Evolutionary conservation across 495 filamentous ascomycete species (phyloP).

Genomic region (Talaromyces adpressus): DNA sequence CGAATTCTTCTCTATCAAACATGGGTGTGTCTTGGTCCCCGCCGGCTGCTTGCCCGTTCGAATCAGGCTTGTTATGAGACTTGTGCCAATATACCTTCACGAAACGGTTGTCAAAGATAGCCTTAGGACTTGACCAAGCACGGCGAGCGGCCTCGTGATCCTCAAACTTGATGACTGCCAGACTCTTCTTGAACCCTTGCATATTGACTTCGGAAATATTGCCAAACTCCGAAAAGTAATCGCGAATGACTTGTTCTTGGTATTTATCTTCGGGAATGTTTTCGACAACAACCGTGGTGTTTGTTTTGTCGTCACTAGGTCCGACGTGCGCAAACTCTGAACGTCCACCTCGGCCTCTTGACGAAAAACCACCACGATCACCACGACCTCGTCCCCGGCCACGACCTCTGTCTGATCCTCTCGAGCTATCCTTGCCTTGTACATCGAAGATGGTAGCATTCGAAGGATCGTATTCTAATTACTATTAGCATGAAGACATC

Average conservation of each 20-base stretch:
- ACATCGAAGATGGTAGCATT: constrained; percentile 46
- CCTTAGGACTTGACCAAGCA: constrained; percentile 86
- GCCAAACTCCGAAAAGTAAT: constrained; percentile 83
- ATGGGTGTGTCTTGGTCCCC: constrained; percentile 22
- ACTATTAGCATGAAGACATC: constrained; percentile 15
- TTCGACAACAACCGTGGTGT: constrained; percentile 82
- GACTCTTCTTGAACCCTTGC: constrained; percentile 59
- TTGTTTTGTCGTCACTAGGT: constrained; percentile 64
- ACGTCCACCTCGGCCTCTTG: constrained; percentile 45
- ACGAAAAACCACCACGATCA: constrained; percentile 34
- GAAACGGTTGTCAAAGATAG: constrained; percentile 94
- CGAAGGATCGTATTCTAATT: constrained; percentile 77
- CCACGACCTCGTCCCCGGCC: constrained; percentile 42
- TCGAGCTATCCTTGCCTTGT: constrained; percentile 16
- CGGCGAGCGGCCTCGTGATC: constrained; percentile 65
- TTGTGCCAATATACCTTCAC: constrained; percentile 97
- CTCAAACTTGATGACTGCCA: constrained; percentile 78
- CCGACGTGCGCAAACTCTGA: constrained; percentile 70
- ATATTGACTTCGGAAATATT: constrained; percentile 65
- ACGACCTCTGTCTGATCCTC: constrained; percentile 33
- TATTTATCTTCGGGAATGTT: constrained; percentile 88
- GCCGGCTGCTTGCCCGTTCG: constrained; percentile 22
- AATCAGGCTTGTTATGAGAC: constrained; percentile 41
- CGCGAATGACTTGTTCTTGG: constrained; percentile 61
- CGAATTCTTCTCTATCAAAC: constrained; percentile 74